A percentile compares a stretch with the other conserved stretches of the same genome.
Evolutionary conservation across 768 basidiomycete species (phyloP).

Genomic region (Hygrocybe punicea): DNA sequence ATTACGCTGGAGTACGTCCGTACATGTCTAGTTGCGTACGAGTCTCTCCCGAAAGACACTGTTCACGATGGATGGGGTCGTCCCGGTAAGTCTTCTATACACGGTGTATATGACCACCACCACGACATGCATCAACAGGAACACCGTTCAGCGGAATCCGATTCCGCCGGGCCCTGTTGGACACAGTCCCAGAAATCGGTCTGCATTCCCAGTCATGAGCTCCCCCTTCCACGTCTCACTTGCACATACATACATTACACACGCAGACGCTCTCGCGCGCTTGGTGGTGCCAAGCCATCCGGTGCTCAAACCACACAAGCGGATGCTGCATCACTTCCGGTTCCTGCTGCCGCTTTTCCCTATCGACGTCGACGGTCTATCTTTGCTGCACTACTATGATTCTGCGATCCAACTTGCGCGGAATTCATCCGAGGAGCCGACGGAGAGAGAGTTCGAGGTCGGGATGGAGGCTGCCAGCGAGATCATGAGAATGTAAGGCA

Average conservation of each 20-base stretch:
- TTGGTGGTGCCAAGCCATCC: constrained; percentile 72
- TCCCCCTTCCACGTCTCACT: not conserved
- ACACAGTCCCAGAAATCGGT: constrained; percentile 72
- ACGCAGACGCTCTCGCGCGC: constrained; percentile 63
- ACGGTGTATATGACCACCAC: not conserved
- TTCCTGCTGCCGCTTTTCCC: constrained; percentile 65
- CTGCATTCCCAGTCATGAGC: constrained; percentile 18
- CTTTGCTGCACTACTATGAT: constrained; percentile 72
- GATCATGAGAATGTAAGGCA: constrained; percentile 56
- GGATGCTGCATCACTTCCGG: constrained; percentile 79
- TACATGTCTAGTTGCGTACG: constrained; percentile 64
- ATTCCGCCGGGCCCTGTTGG: constrained; percentile 66
- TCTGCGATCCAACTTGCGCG: constrained; percentile 71
- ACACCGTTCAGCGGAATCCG: constrained; percentile 57
- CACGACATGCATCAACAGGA: constrained; percentile 33
- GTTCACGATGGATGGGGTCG: constrained; percentile 73
- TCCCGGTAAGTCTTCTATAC: constrained; percentile 46
- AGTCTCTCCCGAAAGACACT: constrained; percentile 64
- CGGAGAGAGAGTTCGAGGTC: constrained; percentile 61
- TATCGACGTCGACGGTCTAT: constrained; percentile 59
- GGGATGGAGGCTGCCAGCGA: constrained; percentile 61
- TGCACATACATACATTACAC: not conserved
- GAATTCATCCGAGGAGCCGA: constrained; percentile 55
- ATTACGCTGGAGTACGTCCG: constrained; percentile 76
- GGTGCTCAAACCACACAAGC: constrained; percentile 61